Evolutionary conservation across 164 flowering plant species (phyloP).

Genomic region (grape (Vitis vinifera)): DNA sequence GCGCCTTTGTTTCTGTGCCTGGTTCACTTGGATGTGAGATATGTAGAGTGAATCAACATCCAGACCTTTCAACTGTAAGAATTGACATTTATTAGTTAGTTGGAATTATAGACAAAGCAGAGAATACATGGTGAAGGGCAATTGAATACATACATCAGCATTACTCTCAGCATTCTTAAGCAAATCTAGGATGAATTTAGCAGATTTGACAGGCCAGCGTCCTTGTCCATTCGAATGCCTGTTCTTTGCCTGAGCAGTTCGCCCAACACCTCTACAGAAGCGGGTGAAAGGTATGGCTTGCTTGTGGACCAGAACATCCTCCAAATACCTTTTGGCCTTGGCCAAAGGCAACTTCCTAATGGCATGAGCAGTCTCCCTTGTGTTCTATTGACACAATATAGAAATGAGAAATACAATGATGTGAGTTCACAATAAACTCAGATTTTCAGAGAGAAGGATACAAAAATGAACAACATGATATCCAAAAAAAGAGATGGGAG

Average conservation of each 20-base stretch:
- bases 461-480: no score
- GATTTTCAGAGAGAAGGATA: no score
- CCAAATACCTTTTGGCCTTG: constrained; percentile 86
- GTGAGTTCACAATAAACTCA: no score
- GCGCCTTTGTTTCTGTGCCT: constrained; percentile 86
- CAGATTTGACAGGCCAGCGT: constrained; percentile 95
- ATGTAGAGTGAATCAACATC: constrained; percentile 76
- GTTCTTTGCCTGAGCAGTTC: constrained; percentile 94
- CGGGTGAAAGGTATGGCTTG: constrained; percentile 94
- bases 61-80: constrained; percentile 72
- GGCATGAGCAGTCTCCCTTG: constrained; percentile 83
- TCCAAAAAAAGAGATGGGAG: no score
- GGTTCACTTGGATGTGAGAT: constrained; percentile 88
- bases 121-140: background rate
- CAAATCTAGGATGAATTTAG: constrained; percentile 77
- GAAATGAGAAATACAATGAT: background rate
- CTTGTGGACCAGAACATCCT: constrained; percentile 88
- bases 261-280: constrained; percentile 93
- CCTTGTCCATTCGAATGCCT: constrained; percentile 96
- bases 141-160: constrained; percentile 63
- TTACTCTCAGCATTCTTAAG: constrained; percentile 97
- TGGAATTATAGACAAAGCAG: background rate
- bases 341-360: constrained; percentile 69
- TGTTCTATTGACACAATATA: constrained; percentile 48
- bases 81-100: background rate